Base-by-base conservation (phyloP, 768 basidiomycete species). In the Pulveroboletus frians region DNA sequence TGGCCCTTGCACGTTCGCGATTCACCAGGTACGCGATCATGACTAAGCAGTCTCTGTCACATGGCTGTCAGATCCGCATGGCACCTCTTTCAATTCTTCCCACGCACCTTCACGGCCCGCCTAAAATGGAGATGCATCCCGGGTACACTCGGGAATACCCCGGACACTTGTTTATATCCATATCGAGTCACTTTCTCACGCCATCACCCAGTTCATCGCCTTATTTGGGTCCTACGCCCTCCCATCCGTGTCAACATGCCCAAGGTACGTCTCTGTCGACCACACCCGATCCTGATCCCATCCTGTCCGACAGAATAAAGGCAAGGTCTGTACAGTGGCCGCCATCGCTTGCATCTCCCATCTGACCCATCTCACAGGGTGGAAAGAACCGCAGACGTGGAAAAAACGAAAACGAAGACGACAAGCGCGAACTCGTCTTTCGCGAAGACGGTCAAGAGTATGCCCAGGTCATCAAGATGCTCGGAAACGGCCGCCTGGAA, bases 331-430 rank as follows among this genome's bases (percentile, higher is more conserved):
- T 50, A 9, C 29, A 6, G 26, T 20, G 35, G 36, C 15, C 26
- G 17, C 30, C 21, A 21, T 21, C 32, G 35, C 18, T n/a, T 50
- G 49, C 37, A 54, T 47, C 10, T 41, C 11, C 31, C 14, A 13
- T 14, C 31, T 31, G 3, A 31, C 3, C 30, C 29, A 17, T 27
- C 29, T 36, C 50, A 56, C 61, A 99, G 94, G 95, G 95, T 69
- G 96, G 95, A 54, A 98, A 99, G 80, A 99, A 98, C 76, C 83
- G 95, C 73, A 81, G 96, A 81, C 81, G 96, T 74, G 96, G 96
- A 79, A 99, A 99, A 83, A 98, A 97, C 73, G 95, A 99, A 76
- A 96, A 95, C 73, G 96, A 98, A 48, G 89, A 91, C 61, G 91
- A 96, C 75, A 98, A 97, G 78, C 88, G 96, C 61, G 96, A 99